phyloP scores from a whole-genome alignment of 495 filamentous ascomycete species.

The Talaromyces liani region DNA sequence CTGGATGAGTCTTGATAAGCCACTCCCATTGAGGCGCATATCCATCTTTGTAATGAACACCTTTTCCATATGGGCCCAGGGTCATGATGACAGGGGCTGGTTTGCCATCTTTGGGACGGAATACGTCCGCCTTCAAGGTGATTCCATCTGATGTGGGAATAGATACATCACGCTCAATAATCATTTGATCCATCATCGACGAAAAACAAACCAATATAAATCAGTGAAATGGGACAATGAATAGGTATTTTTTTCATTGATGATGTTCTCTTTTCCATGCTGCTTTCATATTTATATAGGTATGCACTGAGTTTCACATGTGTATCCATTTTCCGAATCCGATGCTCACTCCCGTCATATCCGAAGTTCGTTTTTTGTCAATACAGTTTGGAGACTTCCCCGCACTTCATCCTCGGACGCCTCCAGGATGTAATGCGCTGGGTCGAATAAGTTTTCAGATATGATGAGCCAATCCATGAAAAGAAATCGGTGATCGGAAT shows the following conservation, averaged over 20 bases:
- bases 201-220: no score
- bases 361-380: background rate
- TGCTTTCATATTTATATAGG: background rate
- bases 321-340: background rate
- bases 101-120: conserved; percentile 6
- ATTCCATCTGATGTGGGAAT: conserved; percentile 10
- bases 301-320: background rate
- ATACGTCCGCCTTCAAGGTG: conserved; percentile 7
- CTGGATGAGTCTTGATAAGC: background rate
- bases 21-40: background rate
- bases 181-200: background rate
- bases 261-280: background rate
- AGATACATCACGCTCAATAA: conserved; percentile 6
- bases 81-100: conserved; percentile 42
- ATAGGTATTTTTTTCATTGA: background rate
- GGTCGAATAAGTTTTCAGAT: background rate
- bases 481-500: no score
- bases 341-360: background rate
- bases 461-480: background rate
- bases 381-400: background rate
- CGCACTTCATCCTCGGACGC: background rate
- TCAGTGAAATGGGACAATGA: no score
- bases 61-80: conserved; percentile 54
- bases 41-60: conserved; percentile 42
- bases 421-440: background rate